Conservation (phyloP, 805 yeast genomes). For the Phaffomyces antillensis region DNA sequence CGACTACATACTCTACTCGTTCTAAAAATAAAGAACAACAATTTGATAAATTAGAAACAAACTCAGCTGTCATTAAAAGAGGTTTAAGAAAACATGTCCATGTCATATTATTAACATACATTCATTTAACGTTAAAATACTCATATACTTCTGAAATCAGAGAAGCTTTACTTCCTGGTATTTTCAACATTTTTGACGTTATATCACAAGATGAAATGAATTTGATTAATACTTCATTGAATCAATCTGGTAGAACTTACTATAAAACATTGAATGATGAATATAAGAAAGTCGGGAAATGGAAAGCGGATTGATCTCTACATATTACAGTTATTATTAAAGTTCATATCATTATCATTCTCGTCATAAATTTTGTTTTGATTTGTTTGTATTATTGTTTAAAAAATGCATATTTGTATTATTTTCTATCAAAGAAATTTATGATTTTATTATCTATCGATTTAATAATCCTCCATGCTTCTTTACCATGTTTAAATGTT, state of each 20-base stretch:
- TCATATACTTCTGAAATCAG: slow-evolving; percentile 42
- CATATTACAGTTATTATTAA: too few relatives aligned
- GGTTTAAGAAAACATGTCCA: slow-evolving; percentile 61
- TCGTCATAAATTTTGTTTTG: too few relatives aligned
- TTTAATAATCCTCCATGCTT: slow-evolving; percentile 12
- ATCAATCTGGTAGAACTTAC: slow-evolving; percentile 59
- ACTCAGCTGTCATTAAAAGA: slow-evolving; percentile 46
- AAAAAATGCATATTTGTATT: too few relatives aligned
- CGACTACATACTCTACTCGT: slow-evolving; percentile 31
- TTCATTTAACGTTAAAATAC: slow-evolving; percentile 42
- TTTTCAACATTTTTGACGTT: slow-evolving; percentile 61
- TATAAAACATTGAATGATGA: slow-evolving; percentile 63
- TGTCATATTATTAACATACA: slow-evolving; percentile 49
- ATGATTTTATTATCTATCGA: slow-evolving; percentile 3
- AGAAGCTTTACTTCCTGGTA: slow-evolving; percentile 44
- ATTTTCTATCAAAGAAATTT: not conserved
- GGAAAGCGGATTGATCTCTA: slow-evolving; percentile 33
- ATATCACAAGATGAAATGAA: slow-evolving; percentile 61
- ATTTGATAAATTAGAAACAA: slow-evolving; percentile 40
- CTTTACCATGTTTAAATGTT: slow-evolving; percentile 9
- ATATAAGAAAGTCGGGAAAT: slow-evolving; percentile 72
- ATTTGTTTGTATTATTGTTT: too few relatives aligned
- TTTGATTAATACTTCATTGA: slow-evolving; percentile 56
- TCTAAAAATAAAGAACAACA: slow-evolving; percentile 20
- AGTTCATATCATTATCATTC: too few relatives aligned